Conservation (phyloP, 2,329 filamentous ascomycete species). For the Paracamarosporium sp. region DNA sequence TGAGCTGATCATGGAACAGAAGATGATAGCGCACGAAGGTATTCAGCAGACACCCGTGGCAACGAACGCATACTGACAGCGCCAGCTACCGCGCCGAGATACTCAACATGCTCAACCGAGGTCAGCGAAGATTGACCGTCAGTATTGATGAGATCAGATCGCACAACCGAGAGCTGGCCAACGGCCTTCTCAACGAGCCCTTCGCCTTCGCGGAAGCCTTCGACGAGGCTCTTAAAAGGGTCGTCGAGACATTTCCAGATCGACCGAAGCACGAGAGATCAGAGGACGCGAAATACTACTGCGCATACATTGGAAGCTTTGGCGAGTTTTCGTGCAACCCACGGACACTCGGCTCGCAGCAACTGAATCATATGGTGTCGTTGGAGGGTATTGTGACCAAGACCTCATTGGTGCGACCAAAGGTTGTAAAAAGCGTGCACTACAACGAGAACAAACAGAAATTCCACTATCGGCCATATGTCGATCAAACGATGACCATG, state of each 20-base stretch:
- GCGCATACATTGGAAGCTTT: constrained; percentile 95
- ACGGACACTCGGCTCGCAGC: constrained; percentile 83
- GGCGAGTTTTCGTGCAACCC: constrained; percentile 95
- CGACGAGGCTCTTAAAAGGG: constrained; percentile 86
- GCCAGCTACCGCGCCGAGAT: constrained; percentile 90
- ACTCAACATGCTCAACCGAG: constrained; percentile 73
- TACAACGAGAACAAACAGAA: constrained; percentile 87
- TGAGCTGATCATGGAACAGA: constrained; percentile 49
- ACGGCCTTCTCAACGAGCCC: constrained; percentile 79
- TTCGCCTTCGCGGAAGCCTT: constrained; percentile 91
- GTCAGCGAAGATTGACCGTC: constrained; percentile 63
- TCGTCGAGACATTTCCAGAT: constrained; percentile 80
- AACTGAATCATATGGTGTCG: constrained; percentile 96
- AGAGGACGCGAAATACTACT: constrained; percentile 86
- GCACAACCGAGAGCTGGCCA: constrained; percentile 83
- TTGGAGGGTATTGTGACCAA: constrained; percentile 97
- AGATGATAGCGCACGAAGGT: constrained; percentile 64
- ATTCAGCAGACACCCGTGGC: constrained; percentile 12
- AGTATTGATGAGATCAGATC: constrained; percentile 87
- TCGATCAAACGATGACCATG: constrained; percentile 94
- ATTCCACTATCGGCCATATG: constrained; percentile 89
- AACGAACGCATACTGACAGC: constrained; percentile 29
- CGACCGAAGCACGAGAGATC: constrained; percentile 77
- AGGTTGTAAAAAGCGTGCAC: constrained; percentile 98
- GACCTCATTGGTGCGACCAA: constrained; percentile 92